Base-by-base conservation (phyloP, 1,284 basidiomycete species). In the Vanrija sp. region DNA sequence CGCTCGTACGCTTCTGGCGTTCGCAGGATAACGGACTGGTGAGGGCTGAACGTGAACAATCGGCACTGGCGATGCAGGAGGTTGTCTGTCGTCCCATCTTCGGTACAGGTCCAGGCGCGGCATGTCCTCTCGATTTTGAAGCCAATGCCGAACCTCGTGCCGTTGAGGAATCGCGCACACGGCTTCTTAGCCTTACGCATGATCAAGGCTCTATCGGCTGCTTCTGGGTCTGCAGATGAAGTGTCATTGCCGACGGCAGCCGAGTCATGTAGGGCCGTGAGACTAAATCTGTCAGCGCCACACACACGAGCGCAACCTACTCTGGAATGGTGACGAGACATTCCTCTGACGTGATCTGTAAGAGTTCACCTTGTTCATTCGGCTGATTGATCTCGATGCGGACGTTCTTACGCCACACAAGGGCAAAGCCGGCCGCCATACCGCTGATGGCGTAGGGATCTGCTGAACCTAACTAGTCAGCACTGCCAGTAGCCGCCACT, bases 111-210 rank as follows among this genome's bases (percentile, higher is more conserved):
- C 49, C 74, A 84, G n/a, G 81, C 75, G 8, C 83, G 83, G 74
- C 95, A 98, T 0, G 92, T 83, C 46, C 91, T 83, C 74, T 98
- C 95, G 43, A 93, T 81, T 9, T 82, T 81, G 68, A 91, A 84
- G 1, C 93, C 91, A 26, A 95, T 82, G 8, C 95, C 95, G 75
- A 93, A 94, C 28, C 89, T 83, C n/a, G 95, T 87, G 16, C 94
- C 94, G 54, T 90, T 89, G 28, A 83, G 82, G 62, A 97, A 83
- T 65, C 89, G 88, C 9, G 91, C 91, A 60, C 88, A 90, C 26
- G 90, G 76, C 63, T 82, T 83, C 55, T 73, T 75, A 43, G 66
- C 68, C 50, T 65, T 54, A 46, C 65, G 26, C 18, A 65, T 55
- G 44, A 72, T 64, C n/a, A 71, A 50, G 25, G 56, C 43, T n/a